phyloP scores from a whole-genome alignment of 2,329 filamentous ascomycete species.

The Phyllosticta paracitricarpa region DNA sequence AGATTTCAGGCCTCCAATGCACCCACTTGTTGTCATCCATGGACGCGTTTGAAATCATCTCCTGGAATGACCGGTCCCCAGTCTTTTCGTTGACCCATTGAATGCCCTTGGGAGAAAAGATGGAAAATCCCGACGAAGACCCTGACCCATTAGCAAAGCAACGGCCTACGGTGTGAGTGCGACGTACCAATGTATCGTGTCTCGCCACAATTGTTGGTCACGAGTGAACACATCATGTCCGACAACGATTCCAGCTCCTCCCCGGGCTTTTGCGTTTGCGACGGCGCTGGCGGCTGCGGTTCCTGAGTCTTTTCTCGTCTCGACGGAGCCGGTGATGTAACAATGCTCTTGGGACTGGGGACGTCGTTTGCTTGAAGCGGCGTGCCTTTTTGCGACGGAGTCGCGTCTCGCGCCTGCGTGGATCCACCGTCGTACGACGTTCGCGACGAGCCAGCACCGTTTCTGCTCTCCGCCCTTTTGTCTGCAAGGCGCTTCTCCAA shows the following conservation, averaged over 20 bases:
- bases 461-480: slow-evolving; percentile 24
- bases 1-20: slow-evolving; percentile 97
- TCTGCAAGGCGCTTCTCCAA: slow-evolving; percentile 66
- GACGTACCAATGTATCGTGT: slow-evolving; percentile 80
- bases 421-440: slow-evolving; percentile 6
- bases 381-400: slow-evolving; percentile 32
- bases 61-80: slow-evolving; percentile 87
- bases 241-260: slow-evolving; percentile 75
- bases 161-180: not conserved
- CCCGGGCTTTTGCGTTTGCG: slow-evolving; percentile 34
- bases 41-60: slow-evolving; percentile 81
- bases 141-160: slow-evolving; percentile 41
- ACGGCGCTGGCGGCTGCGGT: not conserved
- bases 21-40: slow-evolving; percentile 93
- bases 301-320: slow-evolving; percentile 36
- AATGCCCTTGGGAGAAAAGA: slow-evolving; percentile 96
- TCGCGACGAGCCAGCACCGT: slow-evolving; percentile 17
- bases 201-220: slow-evolving; percentile 90
- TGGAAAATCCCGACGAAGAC: slow-evolving; percentile 94
- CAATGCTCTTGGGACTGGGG: slow-evolving; percentile 41
- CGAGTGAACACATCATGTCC: slow-evolving; percentile 97
- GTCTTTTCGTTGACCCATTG: slow-evolving; percentile 98
- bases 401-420: not conserved
- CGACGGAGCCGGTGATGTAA: slow-evolving; percentile 39
- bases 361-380: slow-evolving; percentile 34